Base-by-base conservation (phyloP, 192 early-diverging fungal genomes). In the Coemansia sp. region DNA sequence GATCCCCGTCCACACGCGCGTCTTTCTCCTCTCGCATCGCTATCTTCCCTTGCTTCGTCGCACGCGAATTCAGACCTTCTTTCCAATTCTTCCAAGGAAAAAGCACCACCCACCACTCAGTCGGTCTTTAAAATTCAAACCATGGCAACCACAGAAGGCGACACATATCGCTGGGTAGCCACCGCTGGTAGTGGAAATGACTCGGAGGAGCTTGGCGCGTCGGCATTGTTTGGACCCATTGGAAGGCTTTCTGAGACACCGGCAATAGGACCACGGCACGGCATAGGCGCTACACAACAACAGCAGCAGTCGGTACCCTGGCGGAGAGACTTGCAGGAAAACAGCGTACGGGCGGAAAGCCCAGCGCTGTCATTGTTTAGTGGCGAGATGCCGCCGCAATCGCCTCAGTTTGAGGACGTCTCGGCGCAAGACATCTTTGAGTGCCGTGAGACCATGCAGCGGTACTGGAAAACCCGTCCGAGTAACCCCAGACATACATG, bases 331-430 rank as follows among this genome's bases (percentile, higher is more conserved):
- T 46, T 46, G 39, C 39, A 46, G 39, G 39, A 46, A 14, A 14
- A 14, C 11, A 46, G 17, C 11, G 39, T 9, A 46, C 56, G 56
- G 29, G 30, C 56, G 17, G 56, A 19, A 2, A 57, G 56, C 29
- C 56, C 56, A 11, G 56, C 56, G 14, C 29, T 57, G 29, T 57
- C 56, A 19, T 29, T 57, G 56, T 17, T 57, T 17, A 57, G 66
- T 63, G 54, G 50, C 0, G 73, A 76, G 20, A 53, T 76, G 70
- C 75, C 75, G 21, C 75, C 75, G 33, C 32, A 67, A 24, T 77
- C 75, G 53, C 75, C 75, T 58, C 70, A 71, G 24, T 76, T 76
- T 54, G 51, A 64, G 50, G 68, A 68, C 31, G 56, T 71, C 51
- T 60, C 69, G 57, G 54, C 54, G 0, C 20, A 52, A 10, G 69